phyloP scores from a whole-genome alignment of 306 rosid species.

The Quercus ilex region DNA sequence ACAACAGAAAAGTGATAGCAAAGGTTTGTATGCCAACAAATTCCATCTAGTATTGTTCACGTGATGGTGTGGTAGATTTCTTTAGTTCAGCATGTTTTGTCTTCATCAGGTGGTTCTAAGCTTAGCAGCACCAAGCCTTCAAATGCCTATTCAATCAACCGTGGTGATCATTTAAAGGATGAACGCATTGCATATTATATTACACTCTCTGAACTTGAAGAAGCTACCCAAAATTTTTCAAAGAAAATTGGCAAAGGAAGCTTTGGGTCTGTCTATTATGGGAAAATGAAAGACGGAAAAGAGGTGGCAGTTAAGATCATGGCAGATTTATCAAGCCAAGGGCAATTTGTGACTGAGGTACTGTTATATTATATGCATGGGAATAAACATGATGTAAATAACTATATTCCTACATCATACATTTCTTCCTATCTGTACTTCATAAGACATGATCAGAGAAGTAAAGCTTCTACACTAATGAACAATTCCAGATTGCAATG shows the following conservation, averaged over 20 bases:
- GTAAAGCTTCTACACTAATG: background rate
- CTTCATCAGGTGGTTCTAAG: constrained; percentile 54
- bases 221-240: constrained; percentile 67
- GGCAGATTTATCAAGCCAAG: constrained; percentile 75
- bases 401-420: background rate
- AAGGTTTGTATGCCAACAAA: constrained; percentile 43
- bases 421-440: background rate
- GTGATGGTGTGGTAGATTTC: constrained; percentile 1
- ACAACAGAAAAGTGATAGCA: constrained; percentile 38
- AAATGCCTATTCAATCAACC: constrained; percentile 48
- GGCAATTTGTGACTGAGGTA: constrained; percentile 92
- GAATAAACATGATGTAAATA: background rate
- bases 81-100: constrained; percentile 21
- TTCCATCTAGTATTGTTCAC: constrained; percentile 5
- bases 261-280: constrained; percentile 92
- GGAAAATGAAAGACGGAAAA: constrained; percentile 94
- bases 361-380: background rate
- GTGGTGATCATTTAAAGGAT: constrained; percentile 62
- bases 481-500: background rate
- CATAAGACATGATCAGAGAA: background rate
- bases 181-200: constrained; percentile 83
- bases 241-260: constrained; percentile 92
- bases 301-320: constrained; percentile 96
- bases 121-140: constrained; percentile 58
- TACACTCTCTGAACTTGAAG: constrained; percentile 66